These are phyloP conservation scores for Pisolithus tinctorius DNA, from an alignment of 768 basidiomycete genomes.

Conservation along the genomic window DNA sequence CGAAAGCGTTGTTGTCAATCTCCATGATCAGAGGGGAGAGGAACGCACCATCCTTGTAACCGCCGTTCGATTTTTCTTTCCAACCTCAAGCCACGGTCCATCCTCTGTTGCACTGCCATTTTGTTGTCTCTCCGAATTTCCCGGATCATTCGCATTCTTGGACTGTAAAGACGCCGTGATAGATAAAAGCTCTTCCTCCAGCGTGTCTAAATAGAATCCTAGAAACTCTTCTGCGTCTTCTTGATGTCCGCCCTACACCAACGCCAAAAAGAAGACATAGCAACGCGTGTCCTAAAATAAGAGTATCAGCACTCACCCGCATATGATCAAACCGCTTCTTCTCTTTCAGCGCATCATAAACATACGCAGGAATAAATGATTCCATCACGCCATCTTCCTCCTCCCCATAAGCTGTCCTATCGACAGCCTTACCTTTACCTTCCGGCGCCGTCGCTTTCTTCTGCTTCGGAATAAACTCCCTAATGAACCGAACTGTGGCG, in stretches of 20 bases:
- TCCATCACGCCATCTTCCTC: constrained; percentile 49
- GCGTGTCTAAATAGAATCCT: constrained; percentile 92
- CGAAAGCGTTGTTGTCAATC: not conserved
- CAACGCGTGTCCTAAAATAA: not conserved
- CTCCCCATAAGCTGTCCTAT: constrained; percentile 24
- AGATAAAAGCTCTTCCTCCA: constrained; percentile 84
- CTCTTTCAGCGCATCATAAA: constrained; percentile 91
- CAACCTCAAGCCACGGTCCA: constrained; percentile 91
- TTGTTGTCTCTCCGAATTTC: constrained; percentile 6
- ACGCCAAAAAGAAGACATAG: not conserved
- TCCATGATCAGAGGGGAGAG: not conserved
- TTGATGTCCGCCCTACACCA: constrained; percentile 73
- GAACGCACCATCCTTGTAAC: constrained; percentile 70
- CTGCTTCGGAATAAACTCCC: constrained; percentile 52
- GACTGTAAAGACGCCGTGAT: constrained; percentile 50
- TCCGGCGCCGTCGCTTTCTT: constrained; percentile 11
- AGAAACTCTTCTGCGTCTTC: constrained; percentile 98
- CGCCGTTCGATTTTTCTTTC: constrained; percentile 75
- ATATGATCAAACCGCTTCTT: constrained; percentile 92
- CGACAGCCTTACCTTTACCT: constrained; percentile 36
- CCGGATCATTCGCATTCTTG: constrained; percentile 23
- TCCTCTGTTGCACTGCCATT: constrained; percentile 33
- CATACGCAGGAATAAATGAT: constrained; percentile 76
- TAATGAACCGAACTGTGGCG: constrained; percentile 67
- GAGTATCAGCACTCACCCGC: constrained; percentile 49